Percentiles rank a stretch among this genome's conserved stretches.
phyloP scores from a whole-genome alignment of 345 rosid species.

The Nasturtium officinale region DNA sequence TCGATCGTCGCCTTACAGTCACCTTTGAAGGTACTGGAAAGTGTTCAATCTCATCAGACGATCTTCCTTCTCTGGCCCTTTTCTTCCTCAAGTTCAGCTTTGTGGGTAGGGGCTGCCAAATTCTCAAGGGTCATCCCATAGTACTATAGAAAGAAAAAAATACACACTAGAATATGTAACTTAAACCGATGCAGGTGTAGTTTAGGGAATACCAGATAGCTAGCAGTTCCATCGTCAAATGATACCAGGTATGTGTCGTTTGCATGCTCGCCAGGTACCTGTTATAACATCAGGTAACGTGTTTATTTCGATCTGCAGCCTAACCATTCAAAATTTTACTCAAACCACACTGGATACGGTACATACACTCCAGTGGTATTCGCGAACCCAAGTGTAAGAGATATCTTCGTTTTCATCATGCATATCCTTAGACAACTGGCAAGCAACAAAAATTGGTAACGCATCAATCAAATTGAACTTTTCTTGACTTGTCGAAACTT shows the following conservation, averaged over 20 bases:
- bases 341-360: constrained; percentile 13
- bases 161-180: constrained; percentile 22
- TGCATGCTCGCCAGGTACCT: constrained; percentile 72
- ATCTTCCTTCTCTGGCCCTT: constrained; percentile 86
- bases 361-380: constrained; percentile 96
- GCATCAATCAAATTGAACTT: constrained; percentile 10
- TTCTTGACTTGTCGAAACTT: constrained; percentile 9
- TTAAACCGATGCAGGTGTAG: constrained; percentile 6
- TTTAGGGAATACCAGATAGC: constrained; percentile 64
- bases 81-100: constrained; percentile 76
- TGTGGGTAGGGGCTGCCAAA: constrained; percentile 87
- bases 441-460: constrained; percentile 33
- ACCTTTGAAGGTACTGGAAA: constrained; percentile 79
- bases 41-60: constrained; percentile 83
- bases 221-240: constrained; percentile 72
- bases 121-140: constrained; percentile 29
- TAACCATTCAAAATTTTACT: constrained; percentile 19
- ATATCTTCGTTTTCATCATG: constrained; percentile 77
- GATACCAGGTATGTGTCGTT: constrained; percentile 83
- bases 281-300: constrained; percentile 35
- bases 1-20: constrained; percentile 66
- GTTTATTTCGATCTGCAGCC: neutral
- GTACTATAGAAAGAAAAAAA: constrained; percentile 17
- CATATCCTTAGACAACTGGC: constrained; percentile 78
- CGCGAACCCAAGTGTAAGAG: constrained; percentile 87